Conservation (phyloP, 108 stramenopile species). For the Fragilaria crotonensis region DNA sequence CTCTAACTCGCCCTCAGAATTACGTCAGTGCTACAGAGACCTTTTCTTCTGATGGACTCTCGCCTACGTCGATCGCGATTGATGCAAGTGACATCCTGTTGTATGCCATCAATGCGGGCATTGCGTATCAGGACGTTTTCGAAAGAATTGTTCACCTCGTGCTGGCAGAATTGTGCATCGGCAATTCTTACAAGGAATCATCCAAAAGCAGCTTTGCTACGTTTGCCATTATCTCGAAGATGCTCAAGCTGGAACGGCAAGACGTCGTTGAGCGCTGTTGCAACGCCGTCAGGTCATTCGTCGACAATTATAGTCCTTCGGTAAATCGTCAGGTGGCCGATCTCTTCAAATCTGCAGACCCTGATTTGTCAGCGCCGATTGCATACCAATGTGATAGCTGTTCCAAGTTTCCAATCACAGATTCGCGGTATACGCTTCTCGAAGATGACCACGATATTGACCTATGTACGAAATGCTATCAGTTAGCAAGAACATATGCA, state of each 20-base stretch:
- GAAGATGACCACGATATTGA: constrained; percentile 55
- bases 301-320: not conserved
- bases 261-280: constrained; percentile 17
- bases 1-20: constrained; percentile 27
- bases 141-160: constrained; percentile 18
- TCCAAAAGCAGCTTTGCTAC: constrained; percentile 2
- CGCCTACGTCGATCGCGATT: constrained; percentile 13
- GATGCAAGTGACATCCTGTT: constrained; percentile 18
- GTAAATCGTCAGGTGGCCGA: constrained; percentile 11
- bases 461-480: constrained; percentile 57
- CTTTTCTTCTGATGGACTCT: constrained; percentile 4
- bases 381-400: constrained; percentile 76
- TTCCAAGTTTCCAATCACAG: constrained; percentile 50
- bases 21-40: constrained; percentile 22
- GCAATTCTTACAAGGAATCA: not conserved
- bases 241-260: constrained; percentile 11
- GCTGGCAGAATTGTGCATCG: constrained; percentile 30
- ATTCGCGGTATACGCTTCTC: constrained; percentile 41
- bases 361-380: not conserved
- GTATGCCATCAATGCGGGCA: not conserved
- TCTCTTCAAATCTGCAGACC: not conserved
- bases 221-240: constrained; percentile 15
- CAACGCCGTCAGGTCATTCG: constrained; percentile 26
- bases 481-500: constrained; percentile 39
- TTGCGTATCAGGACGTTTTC: constrained; percentile 14